Evolutionary conservation across 23 red algal species (phyloP), one percentile per base, ranked within the genome.

Genomic region (Gracilaria caudata): DNA sequence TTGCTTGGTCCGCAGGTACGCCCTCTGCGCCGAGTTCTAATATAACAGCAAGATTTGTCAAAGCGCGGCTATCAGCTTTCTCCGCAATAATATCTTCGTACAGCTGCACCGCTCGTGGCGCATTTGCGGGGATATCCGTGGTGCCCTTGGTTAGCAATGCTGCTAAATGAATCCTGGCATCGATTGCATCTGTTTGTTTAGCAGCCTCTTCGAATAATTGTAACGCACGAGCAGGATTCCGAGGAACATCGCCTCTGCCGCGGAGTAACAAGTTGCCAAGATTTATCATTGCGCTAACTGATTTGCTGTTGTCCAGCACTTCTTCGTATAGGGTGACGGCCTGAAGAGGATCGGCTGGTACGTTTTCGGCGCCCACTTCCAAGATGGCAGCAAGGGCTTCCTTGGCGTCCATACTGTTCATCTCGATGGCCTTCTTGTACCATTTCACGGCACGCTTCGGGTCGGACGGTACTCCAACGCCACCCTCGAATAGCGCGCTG

Each of bases 1-100:
- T n/a, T 30, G 7, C 56, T 34, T 53, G 46, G 56, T 78, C 74
- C 2, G 24, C 30, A 0, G 44, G 25, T 33, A 78, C 74, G 24
- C 74, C 74, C 26, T 58, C 74, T 6, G 30, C 74, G 2, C 45
- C 74, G 2, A 39, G 19, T 23, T 71, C 34, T 16, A 71, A 23
- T 41, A 83, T 34, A 9, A 83, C 40, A 25, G 55, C 79, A 36
- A 63, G 60, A 36, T 83, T 65, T 9, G 40, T 49, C 56, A 83
- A 12, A 6, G 79, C 79, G n/a, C 40, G 44, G 29, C 17, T 36
- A 83, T 83, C 53, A 64, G 29, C 51, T 14, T 64, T 34, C 81
- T 85, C 61, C 11, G 72, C 43, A 7, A 85, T 71, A 10, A 63
- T 39, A 6, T 3, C n/a, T 85, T 73, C 65, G 49, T 85, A 85